Percentiles rank a stretch among this genome's conserved stretches.
Conservation (phyloP, 2,329 filamentous ascomycete genomes). For the Coleophoma crateriformis region DNA sequence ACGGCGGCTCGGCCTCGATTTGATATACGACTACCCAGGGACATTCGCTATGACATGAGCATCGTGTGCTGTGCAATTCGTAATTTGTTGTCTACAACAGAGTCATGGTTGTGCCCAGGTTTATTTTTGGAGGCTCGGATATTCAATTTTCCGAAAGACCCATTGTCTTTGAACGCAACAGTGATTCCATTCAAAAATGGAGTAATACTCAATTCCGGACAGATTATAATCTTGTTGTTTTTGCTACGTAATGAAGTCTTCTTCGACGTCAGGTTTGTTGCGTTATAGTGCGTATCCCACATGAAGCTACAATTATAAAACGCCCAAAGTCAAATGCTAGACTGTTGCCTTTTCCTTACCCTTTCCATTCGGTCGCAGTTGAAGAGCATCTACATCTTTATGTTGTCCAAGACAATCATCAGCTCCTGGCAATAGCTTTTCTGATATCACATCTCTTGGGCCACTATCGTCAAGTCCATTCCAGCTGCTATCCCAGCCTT, state of each 20-base stretch:
- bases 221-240: neutral
- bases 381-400: constrained; percentile 3
- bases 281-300: too few relatives aligned
- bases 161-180: neutral
- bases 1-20: constrained; percentile 32
- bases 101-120: too few relatives aligned
- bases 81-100: too few relatives aligned
- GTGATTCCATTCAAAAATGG: neutral
- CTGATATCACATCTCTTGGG: constrained; percentile 21
- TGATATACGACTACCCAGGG: constrained; percentile 33
- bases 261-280: too few relatives aligned
- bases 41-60: constrained; percentile 28
- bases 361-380: neutral
- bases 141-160: too few relatives aligned
- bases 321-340: too few relatives aligned
- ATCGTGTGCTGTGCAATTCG: constrained; percentile 3
- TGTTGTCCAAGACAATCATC: constrained; percentile 8
- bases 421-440: constrained; percentile 12
- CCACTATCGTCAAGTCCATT: constrained; percentile 22
- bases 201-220: neutral
- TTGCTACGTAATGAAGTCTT: too few relatives aligned
- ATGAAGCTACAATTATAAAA: too few relatives aligned
- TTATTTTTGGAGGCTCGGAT: too few relatives aligned
- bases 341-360: neutral
- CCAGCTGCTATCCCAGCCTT: constrained; percentile 24